Evolutionary conservation across 768 basidiomycete species (phyloP).

Genomic region (Trichaptum fuscoviolaceum): DNA sequence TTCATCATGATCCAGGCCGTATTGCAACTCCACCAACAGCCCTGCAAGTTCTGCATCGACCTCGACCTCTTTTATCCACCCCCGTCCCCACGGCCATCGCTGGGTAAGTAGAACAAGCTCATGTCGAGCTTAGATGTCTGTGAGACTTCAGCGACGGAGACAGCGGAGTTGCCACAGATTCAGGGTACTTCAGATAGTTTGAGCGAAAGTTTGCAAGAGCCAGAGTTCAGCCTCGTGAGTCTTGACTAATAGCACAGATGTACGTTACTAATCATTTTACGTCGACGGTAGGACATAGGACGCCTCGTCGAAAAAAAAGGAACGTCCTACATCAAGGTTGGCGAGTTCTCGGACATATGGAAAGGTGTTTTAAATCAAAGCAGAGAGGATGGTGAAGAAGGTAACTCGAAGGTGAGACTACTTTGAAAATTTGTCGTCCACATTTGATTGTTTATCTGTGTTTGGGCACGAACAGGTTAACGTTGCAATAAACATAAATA

Average conservation of each 20-base stretch:
- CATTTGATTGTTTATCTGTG: neutral
- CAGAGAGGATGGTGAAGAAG: neutral
- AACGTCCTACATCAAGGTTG: neutral
- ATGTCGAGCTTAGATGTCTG: too few species aligned
- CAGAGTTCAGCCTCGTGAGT: neutral
- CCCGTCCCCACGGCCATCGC: too few species aligned
- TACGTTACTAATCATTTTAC: neutral
- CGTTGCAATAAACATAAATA: too few species aligned
- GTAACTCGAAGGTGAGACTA: neutral
- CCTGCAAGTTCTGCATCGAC: too few species aligned
- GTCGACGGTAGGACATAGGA: neutral
- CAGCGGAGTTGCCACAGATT: too few species aligned
- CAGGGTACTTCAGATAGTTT: too few species aligned
- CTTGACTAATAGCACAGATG: neutral
- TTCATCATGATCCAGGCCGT: too few species aligned
- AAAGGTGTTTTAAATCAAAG: neutral
- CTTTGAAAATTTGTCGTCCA: neutral
- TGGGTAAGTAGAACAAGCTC: too few species aligned
- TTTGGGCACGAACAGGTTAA: too few species aligned
- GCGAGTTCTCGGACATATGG: neutral
- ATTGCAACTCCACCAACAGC: too few species aligned
- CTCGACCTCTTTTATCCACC: too few species aligned
- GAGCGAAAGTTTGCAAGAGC: neutral
- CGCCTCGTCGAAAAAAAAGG: neutral
- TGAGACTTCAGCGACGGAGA: too few species aligned